These are phyloP conservation scores for Chaetomium cochliodes DNA, from an alignment of 495 filamentous ascomycete species.

Conservation along the genomic window DNA sequence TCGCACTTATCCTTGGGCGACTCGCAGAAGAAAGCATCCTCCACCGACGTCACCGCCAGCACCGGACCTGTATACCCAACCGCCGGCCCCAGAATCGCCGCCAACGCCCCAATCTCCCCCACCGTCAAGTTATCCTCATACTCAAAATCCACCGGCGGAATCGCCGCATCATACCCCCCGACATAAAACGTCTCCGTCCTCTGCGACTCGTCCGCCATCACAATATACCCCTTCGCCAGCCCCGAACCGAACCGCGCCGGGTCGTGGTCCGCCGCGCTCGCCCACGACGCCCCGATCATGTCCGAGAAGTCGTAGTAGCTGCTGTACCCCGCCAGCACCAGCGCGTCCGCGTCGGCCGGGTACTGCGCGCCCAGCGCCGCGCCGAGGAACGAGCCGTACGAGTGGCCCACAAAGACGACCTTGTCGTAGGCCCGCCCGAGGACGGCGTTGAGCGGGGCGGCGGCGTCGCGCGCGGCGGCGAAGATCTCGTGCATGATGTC, in stretches of 20 bases:
- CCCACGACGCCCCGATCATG: not conserved
- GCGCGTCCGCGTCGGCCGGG: constrained; percentile 26
- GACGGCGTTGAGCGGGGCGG: not conserved
- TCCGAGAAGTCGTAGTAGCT: not conserved
- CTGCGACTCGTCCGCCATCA: not conserved
- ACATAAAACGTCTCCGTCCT: constrained; percentile 1
- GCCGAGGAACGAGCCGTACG: constrained; percentile 31
- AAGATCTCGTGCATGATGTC: constrained; percentile 22
- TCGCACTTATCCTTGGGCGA: constrained; percentile 5
- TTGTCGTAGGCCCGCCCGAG: constrained; percentile 24
- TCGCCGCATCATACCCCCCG: constrained; percentile 3
- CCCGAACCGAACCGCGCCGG: not conserved
- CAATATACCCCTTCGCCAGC: constrained; percentile 13
- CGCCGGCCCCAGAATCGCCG: constrained; percentile 4
- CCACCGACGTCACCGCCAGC: constrained; percentile 13
- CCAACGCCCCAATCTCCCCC: constrained; percentile 12
- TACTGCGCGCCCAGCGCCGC: constrained; percentile 23
- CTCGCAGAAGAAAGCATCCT: constrained; percentile 20
- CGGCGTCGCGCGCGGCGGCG: constrained; percentile 38
- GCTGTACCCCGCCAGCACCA: constrained; percentile 27
- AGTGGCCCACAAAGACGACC: constrained; percentile 29
- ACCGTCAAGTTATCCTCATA: constrained; percentile 12
- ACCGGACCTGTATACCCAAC: constrained; percentile 1
- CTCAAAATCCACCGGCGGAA: constrained; percentile 15
- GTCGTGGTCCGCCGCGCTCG: not conserved